phyloP scores from a whole-genome alignment of 345 rosid genomes.

The Aquilaria yunnanensis region DNA sequence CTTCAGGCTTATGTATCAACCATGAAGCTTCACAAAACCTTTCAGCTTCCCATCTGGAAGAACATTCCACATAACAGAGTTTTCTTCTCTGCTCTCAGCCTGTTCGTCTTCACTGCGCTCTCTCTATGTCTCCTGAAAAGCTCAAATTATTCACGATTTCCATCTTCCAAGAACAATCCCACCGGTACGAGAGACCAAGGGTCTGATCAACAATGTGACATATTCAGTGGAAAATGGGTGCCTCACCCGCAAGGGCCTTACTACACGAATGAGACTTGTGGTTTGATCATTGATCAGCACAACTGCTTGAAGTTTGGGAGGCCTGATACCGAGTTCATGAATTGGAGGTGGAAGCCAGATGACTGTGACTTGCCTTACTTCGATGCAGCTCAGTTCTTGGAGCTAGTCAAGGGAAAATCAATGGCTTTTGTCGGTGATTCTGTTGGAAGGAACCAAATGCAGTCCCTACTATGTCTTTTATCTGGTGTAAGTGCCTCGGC shows the following conservation, averaged over 20 bases:
- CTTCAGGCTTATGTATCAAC: slow-evolving; percentile 8
- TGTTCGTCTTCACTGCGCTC: slow-evolving; percentile 16
- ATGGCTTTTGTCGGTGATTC: slow-evolving; percentile 51
- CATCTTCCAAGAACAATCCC: background rate
- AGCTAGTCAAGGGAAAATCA: slow-evolving; percentile 31
- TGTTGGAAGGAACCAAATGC: slow-evolving; percentile 43
- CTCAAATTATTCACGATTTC: background rate
- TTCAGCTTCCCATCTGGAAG: slow-evolving; percentile 8
- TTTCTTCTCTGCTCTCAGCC: slow-evolving; percentile 1
- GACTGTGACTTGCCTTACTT: slow-evolving; percentile 31
- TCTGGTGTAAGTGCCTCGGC: slow-evolving; percentile 20
- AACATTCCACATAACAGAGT: slow-evolving; percentile 3
- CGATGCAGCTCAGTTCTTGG: slow-evolving; percentile 26
- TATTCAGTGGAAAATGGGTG: slow-evolving; percentile 37
- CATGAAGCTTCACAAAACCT: slow-evolving; percentile 13
- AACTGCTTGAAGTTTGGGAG: slow-evolving; percentile 50
- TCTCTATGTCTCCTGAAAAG: slow-evolving; percentile 13
- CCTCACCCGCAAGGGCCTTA: slow-evolving; percentile 19
- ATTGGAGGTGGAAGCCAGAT: slow-evolving; percentile 51
- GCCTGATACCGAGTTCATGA: slow-evolving; percentile 33
- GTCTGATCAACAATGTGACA: slow-evolving; percentile 20
- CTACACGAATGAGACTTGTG: slow-evolving; percentile 33
- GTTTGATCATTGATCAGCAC: slow-evolving; percentile 27
- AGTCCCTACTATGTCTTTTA: slow-evolving; percentile 36
- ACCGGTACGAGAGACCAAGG: slow-evolving; percentile 3